A percentile compares a stretch with the other conserved stretches of the same genome.
These are phyloP conservation scores for Penstemon eatonii DNA, from an alignment of 257 asterid species.

Conservation along the genomic window DNA sequence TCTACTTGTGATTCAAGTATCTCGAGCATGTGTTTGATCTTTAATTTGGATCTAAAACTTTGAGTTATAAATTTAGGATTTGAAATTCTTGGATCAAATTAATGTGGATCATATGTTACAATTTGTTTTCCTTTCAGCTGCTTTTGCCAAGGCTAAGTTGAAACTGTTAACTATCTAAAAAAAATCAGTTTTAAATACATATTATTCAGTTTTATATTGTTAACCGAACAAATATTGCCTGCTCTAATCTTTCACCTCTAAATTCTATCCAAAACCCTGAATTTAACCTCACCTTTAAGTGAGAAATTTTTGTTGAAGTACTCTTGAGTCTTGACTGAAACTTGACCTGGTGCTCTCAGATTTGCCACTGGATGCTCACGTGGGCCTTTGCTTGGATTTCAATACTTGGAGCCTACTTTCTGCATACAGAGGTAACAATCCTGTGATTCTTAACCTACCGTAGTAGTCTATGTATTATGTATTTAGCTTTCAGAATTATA, in stretches of 20 bases:
- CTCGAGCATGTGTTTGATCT: not conserved
- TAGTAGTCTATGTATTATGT: slow-evolving; percentile 1
- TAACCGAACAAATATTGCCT: not conserved
- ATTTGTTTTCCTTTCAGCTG: not conserved
- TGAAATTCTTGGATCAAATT: not conserved
- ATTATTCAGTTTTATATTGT: not conserved
- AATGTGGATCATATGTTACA: not conserved
- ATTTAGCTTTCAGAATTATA: slow-evolving; percentile 4
- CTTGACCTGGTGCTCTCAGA: slow-evolving; percentile 41
- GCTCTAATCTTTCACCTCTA: slow-evolving; percentile 4
- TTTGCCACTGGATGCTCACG: slow-evolving; percentile 98
- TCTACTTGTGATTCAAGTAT: not conserved
- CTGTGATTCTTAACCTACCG: not conserved
- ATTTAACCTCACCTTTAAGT: not conserved
- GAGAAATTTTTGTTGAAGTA: not conserved
- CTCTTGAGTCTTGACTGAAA: not conserved
- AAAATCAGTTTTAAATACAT: no score
- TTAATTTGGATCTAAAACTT: not conserved
- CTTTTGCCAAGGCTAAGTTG: no score
- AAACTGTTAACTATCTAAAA: no score
- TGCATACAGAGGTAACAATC: slow-evolving; percentile 78
- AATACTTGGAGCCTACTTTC: slow-evolving; percentile 85
- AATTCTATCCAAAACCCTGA: not conserved
- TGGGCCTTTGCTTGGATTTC: slow-evolving; percentile 96
- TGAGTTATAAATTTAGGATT: not conserved